Evolutionary conservation across 208 protist species (phyloP).

Genomic region (Trypanosoma theileri): DNA sequence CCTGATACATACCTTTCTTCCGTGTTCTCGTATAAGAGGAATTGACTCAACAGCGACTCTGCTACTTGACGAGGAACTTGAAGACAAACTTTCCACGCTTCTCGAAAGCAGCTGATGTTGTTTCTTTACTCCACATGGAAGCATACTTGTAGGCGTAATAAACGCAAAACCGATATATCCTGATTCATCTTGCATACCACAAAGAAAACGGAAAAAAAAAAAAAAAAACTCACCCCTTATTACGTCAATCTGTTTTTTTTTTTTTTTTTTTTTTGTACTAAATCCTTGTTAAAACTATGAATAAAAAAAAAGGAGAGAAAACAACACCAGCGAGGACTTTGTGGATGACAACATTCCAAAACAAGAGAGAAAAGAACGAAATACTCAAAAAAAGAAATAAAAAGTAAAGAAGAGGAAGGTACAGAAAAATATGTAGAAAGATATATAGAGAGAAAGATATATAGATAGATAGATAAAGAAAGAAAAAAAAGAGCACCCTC

Average conservation of each 20-base stretch:
- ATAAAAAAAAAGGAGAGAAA: too few relatives aligned
- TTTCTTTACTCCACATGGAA: slow-evolving; percentile 18
- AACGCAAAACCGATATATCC: slow-evolving; percentile 20
- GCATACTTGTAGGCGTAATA: slow-evolving; percentile 16
- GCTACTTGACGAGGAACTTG: slow-evolving; percentile 2
- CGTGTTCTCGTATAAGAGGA: slow-evolving; percentile 3
- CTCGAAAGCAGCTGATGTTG: neutral
- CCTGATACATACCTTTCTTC: slow-evolving; percentile 9
- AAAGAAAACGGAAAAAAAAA: neutral
- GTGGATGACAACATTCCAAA: neutral
- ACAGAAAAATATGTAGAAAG: neutral
- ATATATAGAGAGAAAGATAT: neutral
- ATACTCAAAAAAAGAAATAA: neutral
- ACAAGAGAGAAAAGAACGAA: neutral
- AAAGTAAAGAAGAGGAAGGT: neutral
- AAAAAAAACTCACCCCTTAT: neutral
- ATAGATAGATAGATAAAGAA: neutral
- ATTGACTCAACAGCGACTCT: slow-evolving; percentile 4
- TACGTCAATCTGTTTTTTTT: too few relatives aligned
- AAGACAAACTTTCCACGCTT: neutral
- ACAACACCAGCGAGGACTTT: too few relatives aligned
- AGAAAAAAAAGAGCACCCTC: neutral
- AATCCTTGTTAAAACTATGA: too few relatives aligned
- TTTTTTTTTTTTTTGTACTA: too few relatives aligned
- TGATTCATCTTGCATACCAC: neutral